Evolutionary conservation across 1,284 basidiomycete species (phyloP).

Genomic region (Earliella scabrosa): DNA sequence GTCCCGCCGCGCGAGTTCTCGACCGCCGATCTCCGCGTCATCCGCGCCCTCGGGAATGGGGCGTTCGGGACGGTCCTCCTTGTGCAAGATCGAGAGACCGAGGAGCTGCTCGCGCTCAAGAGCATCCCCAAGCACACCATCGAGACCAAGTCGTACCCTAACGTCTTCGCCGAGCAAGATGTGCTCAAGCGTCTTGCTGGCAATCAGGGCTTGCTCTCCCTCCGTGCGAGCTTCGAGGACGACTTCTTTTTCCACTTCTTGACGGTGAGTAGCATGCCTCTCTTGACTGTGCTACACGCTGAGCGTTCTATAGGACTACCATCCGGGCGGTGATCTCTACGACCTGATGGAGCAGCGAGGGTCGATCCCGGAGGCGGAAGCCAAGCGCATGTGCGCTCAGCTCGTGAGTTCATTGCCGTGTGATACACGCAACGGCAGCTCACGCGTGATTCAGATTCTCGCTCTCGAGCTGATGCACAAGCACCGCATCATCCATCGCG

Average conservation of each 20-base stretch:
- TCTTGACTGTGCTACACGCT: neutral
- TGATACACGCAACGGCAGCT: slow-evolving; percentile 52
- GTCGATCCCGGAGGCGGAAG: slow-evolving; percentile 6
- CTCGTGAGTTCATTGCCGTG: slow-evolving; percentile 20
- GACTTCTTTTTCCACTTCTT: slow-evolving; percentile 33
- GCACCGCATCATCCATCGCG: no score
- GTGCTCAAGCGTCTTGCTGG: slow-evolving; percentile 15
- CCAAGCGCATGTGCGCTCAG: slow-evolving; percentile 25
- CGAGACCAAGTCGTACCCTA: neutral
- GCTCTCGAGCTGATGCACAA: slow-evolving; percentile 45
- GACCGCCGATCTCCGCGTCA: slow-evolving; percentile 20
- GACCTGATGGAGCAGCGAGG: slow-evolving; percentile 16
- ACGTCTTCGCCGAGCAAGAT: slow-evolving; percentile 21
- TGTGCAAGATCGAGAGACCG: slow-evolving; percentile 23
- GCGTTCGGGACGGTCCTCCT: slow-evolving; percentile 29
- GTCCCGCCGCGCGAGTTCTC: slow-evolving; percentile 1
- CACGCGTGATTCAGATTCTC: slow-evolving; percentile 11
- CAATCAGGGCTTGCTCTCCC: slow-evolving; percentile 16
- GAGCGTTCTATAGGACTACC: slow-evolving; percentile 21
- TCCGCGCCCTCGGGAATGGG: slow-evolving; percentile 29
- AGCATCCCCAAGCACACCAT: slow-evolving; percentile 24
- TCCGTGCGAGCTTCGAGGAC: slow-evolving; percentile 31
- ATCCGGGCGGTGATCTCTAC: slow-evolving; percentile 24
- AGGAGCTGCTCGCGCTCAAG: slow-evolving; percentile 28
- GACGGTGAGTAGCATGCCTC: slow-evolving; percentile 20